Percentiles rank a stretch among this genome's conserved stretches.
These are phyloP conservation scores for Monosporascus sp. DNA, from an alignment of 2,329 filamentous ascomycete genomes.

Conservation along the genomic window DNA sequence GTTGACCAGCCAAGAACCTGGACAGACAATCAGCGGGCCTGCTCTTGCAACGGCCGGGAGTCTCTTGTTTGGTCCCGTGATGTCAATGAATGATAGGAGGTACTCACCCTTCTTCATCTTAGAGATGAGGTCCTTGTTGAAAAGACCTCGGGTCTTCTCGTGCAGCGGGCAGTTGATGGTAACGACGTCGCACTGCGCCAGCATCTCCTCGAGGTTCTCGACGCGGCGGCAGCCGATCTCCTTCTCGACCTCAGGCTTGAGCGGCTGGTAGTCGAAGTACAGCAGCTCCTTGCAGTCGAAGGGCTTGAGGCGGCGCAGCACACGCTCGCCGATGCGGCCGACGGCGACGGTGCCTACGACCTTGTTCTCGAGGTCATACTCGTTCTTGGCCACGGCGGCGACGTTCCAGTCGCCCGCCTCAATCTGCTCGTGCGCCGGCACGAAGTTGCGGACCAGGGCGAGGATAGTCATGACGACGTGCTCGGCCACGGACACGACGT, in stretches of 20 bases:
- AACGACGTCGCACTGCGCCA: constrained; percentile 91
- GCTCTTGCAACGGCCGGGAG: background rate
- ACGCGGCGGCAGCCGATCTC: constrained; percentile 95
- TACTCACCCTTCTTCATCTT: constrained; percentile 94
- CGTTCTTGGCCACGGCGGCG: constrained; percentile 93
- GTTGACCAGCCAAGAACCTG: constrained; percentile 94
- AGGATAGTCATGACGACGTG: constrained; percentile 99
- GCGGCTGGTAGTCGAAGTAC: constrained; percentile 99
- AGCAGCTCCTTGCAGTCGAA: constrained; percentile 99
- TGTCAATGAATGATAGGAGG: background rate
- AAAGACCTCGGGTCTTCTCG: constrained; percentile 93
- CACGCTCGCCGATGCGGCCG: constrained; percentile 96
- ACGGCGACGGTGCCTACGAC: constrained; percentile 96
- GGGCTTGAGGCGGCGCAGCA: constrained; percentile 88
- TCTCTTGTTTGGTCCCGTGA: no score
- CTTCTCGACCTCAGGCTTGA: constrained; percentile 78
- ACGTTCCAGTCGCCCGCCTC: constrained; percentile 89
- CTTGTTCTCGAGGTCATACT: constrained; percentile 96
- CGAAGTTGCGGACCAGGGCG: constrained; percentile 93
- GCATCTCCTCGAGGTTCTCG: constrained; percentile 84
- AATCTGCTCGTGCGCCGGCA: constrained; percentile 94
- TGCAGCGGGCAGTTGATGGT: constrained; percentile 99
- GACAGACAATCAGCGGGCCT: background rate
- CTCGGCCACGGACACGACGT: constrained; percentile 97
- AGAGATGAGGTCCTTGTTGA: constrained; percentile 96